Evolutionary conservation across 345 rosid genomes (phyloP).

Genomic region (Streptanthus diversifolius): DNA sequence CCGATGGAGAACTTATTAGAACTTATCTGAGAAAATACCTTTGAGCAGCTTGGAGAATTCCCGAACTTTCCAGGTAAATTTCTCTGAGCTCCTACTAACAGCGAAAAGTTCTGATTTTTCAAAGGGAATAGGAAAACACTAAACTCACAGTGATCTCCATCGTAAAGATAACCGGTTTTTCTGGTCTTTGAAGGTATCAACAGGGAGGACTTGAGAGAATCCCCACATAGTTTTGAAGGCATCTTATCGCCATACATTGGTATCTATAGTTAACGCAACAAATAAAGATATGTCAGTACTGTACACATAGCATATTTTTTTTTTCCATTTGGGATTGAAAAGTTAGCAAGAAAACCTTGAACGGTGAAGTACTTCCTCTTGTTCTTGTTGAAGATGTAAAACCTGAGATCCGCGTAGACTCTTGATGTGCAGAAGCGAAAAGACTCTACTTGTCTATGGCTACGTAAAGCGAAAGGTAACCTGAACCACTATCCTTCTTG

Average conservation of each 20-base stretch:
- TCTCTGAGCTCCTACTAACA: not conserved
- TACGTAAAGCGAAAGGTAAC: slow-evolving; percentile 25
- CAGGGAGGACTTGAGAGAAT: slow-evolving; percentile 1
- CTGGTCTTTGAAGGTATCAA: not conserved
- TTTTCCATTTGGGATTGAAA: not conserved
- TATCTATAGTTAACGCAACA: no score
- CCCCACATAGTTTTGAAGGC: not conserved
- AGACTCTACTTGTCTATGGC: not conserved
- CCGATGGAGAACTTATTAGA: not conserved
- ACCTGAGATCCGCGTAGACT: slow-evolving; percentile 21
- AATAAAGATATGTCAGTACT: not conserved
- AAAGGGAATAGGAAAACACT: not conserved
- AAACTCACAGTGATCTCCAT: not conserved
- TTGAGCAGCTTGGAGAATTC: not conserved
- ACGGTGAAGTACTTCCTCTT: slow-evolving; percentile 24
- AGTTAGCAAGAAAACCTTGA: slow-evolving; percentile 1
- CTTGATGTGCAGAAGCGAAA: not conserved
- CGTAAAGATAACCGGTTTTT: not conserved
- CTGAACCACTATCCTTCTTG: slow-evolving; percentile 1
- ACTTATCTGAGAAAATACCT: not conserved
- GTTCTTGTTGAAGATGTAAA: slow-evolving; percentile 24
- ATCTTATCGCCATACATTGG: not conserved
- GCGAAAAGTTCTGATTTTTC: not conserved
- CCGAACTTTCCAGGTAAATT: not conserved
- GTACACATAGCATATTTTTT: not conserved